Conservation (phyloP, 2,329 filamentous ascomycete genomes). For the Simplicillium sp. region DNA sequence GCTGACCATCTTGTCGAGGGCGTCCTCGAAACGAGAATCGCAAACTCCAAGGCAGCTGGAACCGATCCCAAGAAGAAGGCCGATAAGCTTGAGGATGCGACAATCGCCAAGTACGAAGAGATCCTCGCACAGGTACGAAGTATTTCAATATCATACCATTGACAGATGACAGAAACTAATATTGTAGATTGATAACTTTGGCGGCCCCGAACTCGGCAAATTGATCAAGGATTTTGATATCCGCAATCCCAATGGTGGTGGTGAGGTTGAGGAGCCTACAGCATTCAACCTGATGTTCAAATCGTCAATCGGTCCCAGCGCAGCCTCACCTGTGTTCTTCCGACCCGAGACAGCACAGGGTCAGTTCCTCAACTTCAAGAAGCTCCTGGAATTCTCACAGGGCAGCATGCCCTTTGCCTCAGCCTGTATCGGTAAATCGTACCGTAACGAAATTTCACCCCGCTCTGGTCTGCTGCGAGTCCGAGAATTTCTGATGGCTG, state of each 20-base stretch:
- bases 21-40: slow-evolving; percentile 52
- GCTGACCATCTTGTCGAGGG: slow-evolving; percentile 61
- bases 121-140: slow-evolving; percentile 44
- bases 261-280: slow-evolving; percentile 49
- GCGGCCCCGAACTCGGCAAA: slow-evolving; percentile 50
- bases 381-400: slow-evolving; percentile 60
- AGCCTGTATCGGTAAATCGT: slow-evolving; percentile 60
- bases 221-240: slow-evolving; percentile 58
- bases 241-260: slow-evolving; percentile 52
- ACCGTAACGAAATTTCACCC: slow-evolving; percentile 62
- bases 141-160: no score
- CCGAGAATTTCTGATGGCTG: slow-evolving; percentile 60
- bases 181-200: slow-evolving; percentile 51
- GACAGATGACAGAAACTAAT: no score
- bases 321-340: slow-evolving; percentile 51
- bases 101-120: slow-evolving; percentile 55
- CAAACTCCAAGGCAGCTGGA: slow-evolving; percentile 29
- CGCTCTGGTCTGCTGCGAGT: slow-evolving; percentile 56
- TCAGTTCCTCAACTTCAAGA: slow-evolving; percentile 60
- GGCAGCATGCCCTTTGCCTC: slow-evolving; percentile 62
- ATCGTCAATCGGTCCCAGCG: slow-evolving; percentile 57
- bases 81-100: slow-evolving; percentile 53
- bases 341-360: slow-evolving; percentile 60
- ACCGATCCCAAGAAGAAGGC: slow-evolving; percentile 44
- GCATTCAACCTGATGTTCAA: slow-evolving; percentile 68